These are phyloP conservation scores for Noccaea caerulescens DNA, from an alignment of 345 rosid genomes.

Conservation along the genomic window DNA sequence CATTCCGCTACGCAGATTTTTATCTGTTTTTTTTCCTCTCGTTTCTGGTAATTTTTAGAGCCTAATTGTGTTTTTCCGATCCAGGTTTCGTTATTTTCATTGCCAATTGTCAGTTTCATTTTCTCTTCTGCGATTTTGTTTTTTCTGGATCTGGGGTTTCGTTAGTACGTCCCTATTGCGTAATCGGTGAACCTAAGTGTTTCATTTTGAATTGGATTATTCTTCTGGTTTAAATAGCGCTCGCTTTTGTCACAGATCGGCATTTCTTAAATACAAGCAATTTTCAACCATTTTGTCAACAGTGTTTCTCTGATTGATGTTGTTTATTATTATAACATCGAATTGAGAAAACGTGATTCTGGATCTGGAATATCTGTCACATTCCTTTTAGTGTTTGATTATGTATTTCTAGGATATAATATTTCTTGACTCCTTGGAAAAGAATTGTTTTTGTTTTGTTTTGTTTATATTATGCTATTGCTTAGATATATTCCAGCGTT, in stretches of 20 bases:
- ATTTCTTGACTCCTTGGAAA: not conserved
- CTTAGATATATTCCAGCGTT: not conserved
- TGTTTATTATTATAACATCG: slow-evolving; percentile 15
- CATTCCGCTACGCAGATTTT: not conserved
- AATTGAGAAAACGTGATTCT: slow-evolving; percentile 19
- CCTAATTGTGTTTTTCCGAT: not conserved
- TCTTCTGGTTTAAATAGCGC: not conserved
- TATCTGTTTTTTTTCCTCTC: not conserved
- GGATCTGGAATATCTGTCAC: slow-evolving; percentile 30
- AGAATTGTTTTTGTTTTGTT: not conserved
- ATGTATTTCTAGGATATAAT: slow-evolving; percentile 10
- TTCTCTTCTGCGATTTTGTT: not conserved
- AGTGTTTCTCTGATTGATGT: slow-evolving; percentile 6
- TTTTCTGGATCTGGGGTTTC: slow-evolving; percentile 4
- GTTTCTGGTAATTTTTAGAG: not conserved
- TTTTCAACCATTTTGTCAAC: not conserved
- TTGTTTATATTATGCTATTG: slow-evolving; percentile 8
- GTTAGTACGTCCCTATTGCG: not conserved
- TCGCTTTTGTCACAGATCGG: slow-evolving; percentile 1
- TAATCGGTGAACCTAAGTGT: slow-evolving; percentile 1
- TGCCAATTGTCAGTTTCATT: slow-evolving; percentile 27
- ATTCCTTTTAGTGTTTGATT: slow-evolving; percentile 15
- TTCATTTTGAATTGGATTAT: not conserved
- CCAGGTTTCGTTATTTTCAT: not conserved
- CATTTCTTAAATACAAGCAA: not conserved